Evolutionary conservation across 2,329 filamentous ascomycete species (phyloP), one percentile per base, ranked within the genome.

Genomic region (Aureobasidium vineae): DNA sequence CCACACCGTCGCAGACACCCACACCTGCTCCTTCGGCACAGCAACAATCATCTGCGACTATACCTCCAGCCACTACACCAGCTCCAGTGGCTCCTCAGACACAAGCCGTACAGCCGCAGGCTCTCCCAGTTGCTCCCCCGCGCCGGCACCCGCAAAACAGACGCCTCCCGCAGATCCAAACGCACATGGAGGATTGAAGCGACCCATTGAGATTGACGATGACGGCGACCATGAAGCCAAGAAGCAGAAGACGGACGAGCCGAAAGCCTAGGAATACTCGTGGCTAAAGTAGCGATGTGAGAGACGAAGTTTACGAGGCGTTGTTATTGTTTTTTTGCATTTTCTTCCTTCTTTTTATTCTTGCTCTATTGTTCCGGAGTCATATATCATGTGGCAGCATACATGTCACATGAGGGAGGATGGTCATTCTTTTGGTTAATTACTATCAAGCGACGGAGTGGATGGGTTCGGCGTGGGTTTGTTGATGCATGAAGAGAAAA

Each of bases 201-300:
- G 64, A 21, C 53, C 64, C 6, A 66, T 66, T 3, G 64, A 66
- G 38, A 53, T 67, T 33, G 68, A 67, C 13, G 66, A 68, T 10
- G 68, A 57, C 26, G 43, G 50, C 13, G 66, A 68, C 19, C 63
- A 54, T 15, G 66, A 69, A 26, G 64, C 67, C 16, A 69, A 69
- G 61, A 68, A 66, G 28, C 28, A 53, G 23, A 69, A 69, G 61
- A 52, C 59, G 3, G 66, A 67, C 15, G 57, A 33, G 11, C 50
- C 53, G 16, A 8, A 45, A 41, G 47, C 21, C 1, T 31, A 15
- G 33, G 11, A 19, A 26, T 15, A 7, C 26, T 28, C 28, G 23
- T 5, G 33, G 5, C 1, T 1, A 8, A 36, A 36, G 49, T 11
- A n/a, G 13, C 16, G 31, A 26, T 15, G 53, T 4, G 13, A 8